Percentiles rank a stretch among this genome's conserved stretches.
These are phyloP conservation scores for Ceratocystis harringtonii DNA, from an alignment of 2,329 filamentous ascomycete genomes.

Conservation along the genomic window DNA sequence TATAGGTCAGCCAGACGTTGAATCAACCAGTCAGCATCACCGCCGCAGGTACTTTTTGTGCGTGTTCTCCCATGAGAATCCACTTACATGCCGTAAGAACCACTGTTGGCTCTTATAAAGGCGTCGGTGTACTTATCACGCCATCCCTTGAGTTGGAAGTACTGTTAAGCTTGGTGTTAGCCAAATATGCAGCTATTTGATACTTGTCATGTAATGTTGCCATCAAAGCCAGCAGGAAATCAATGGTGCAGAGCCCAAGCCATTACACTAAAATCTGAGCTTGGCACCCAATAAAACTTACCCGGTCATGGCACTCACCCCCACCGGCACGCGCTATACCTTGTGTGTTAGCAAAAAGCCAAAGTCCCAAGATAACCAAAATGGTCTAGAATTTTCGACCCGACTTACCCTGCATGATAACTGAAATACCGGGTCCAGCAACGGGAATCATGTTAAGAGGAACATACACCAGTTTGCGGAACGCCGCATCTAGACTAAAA, in stretches of 20 bases:
- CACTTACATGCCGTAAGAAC: constrained; percentile 66
- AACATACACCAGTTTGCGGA: constrained; percentile 71
- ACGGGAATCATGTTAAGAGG: constrained; percentile 89
- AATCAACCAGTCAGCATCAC: not conserved
- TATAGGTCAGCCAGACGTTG: not conserved
- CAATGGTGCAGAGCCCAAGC: not conserved
- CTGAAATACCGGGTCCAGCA: constrained; percentile 44
- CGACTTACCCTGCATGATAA: constrained; percentile 52
- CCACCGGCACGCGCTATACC: constrained; percentile 33
- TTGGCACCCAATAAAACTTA: constrained; percentile 25
- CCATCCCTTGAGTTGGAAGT: constrained; percentile 88
- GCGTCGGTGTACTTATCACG: constrained; percentile 45
- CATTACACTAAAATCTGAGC: not conserved
- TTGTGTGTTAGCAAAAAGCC: not conserved
- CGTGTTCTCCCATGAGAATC: not conserved
- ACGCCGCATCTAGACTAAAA: constrained; percentile 45
- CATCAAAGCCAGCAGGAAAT: too few species aligned
- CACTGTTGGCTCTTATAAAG: constrained; percentile 55
- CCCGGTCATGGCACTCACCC: constrained; percentile 36
- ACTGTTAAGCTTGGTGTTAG: constrained; percentile 38
- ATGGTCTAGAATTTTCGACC: constrained; percentile 2
- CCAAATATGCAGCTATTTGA: not conserved
- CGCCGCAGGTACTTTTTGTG: constrained; percentile 3
- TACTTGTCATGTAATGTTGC: not conserved
- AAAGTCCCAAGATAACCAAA: not conserved